These are phyloP conservation scores for Apophysomyces elegans DNA, from an alignment of 371 early-diverging fungal species.

Conservation along the genomic window DNA sequence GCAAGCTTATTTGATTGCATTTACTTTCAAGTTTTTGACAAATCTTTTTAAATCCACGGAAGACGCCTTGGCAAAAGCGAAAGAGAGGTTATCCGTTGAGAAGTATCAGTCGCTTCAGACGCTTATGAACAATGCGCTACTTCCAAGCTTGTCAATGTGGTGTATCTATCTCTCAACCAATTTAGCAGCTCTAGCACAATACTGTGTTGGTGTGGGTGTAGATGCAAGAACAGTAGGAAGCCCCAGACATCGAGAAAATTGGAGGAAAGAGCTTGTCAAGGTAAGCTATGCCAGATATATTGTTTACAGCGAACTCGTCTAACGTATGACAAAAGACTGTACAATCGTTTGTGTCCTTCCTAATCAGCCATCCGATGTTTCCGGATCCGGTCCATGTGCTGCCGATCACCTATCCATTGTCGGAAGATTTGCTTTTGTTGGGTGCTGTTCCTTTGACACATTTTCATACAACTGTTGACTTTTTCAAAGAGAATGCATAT, in stretches of 20 bases:
- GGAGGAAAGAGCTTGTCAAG: conserved; percentile 31
- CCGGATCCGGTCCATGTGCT: conserved; percentile 45
- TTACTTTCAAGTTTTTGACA: conserved; percentile 35
- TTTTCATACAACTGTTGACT: conserved; percentile 47
- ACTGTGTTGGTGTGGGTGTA: conserved; percentile 29
- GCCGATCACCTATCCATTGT: conserved; percentile 44
- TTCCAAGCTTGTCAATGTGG: conserved; percentile 51
- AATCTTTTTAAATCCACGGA: conserved; percentile 25
- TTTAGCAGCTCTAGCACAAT: conserved; percentile 33
- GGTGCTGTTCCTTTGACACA: conserved; percentile 35
- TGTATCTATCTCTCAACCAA: conserved; percentile 39
- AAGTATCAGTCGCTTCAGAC: conserved; percentile 19
- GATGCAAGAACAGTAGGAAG: conserved; percentile 23
- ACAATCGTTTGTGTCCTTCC: conserved; percentile 36
- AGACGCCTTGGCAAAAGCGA: conserved; percentile 19
- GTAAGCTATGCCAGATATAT: conserved; percentile 8
- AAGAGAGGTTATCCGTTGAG: conserved; percentile 18
- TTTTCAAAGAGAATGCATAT: conserved; percentile 42
- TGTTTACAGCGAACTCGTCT: background rate
- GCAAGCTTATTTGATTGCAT: conserved; percentile 36
- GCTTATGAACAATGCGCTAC: conserved; percentile 31
- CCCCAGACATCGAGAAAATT: conserved; percentile 13
- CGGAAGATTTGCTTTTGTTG: conserved; percentile 43
- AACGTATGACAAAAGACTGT: conserved; percentile 24
- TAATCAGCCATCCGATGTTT: conserved; percentile 42